Evolutionary conservation across 176 grass and related monocot genomes (phyloP).

Genomic region (Leersia perrieri): DNA sequence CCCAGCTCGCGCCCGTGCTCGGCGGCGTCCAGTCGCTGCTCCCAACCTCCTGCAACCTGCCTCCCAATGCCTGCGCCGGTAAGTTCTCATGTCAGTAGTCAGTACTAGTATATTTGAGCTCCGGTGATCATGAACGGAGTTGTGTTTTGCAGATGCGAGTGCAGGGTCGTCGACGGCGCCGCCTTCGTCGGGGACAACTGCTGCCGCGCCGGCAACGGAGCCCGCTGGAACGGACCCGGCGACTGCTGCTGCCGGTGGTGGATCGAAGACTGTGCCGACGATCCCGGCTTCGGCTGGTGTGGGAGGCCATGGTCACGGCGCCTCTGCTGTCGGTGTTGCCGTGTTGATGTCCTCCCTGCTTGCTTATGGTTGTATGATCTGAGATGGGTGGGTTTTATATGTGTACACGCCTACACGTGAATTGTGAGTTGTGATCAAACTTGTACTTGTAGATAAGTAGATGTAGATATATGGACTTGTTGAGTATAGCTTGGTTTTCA

Average conservation of each 20-base stretch:
- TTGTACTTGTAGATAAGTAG: neutral
- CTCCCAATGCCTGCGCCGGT: constrained; percentile 36
- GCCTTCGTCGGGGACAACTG: neutral
- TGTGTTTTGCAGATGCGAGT: neutral
- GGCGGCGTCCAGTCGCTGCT: constrained; percentile 48
- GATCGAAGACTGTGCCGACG: neutral
- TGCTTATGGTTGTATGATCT: neutral
- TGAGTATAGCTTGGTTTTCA: neutral
- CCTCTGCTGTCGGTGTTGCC: constrained; percentile 1
- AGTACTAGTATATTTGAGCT: neutral
- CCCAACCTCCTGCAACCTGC: constrained; percentile 58
- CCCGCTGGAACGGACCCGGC: neutral
- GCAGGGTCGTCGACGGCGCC: neutral
- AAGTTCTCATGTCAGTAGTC: neutral
- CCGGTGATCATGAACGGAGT: neutral
- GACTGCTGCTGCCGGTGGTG: neutral
- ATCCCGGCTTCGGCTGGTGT: neutral
- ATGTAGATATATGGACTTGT: no score
- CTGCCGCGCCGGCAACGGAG: neutral
- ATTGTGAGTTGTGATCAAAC: neutral
- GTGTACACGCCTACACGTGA: neutral
- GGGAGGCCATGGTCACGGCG: neutral
- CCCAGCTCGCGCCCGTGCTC: constrained; percentile 36
- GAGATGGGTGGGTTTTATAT: neutral
- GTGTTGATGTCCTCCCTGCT: neutral